Conservation (phyloP, 345 rosid species). For the Hibiscus mutabilis region DNA sequence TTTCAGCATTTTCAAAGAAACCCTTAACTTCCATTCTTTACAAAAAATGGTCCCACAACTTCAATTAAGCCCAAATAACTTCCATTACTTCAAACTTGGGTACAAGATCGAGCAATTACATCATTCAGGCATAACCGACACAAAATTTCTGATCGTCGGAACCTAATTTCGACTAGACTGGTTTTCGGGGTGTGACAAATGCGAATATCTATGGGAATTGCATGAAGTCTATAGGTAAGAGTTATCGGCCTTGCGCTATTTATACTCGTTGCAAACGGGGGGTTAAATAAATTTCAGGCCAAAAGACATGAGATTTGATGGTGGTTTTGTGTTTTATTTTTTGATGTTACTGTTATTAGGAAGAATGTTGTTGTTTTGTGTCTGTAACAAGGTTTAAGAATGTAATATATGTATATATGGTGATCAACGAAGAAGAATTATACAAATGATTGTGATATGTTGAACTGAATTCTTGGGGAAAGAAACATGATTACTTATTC, state of each 20-base stretch:
- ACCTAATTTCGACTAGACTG: too few relatives aligned
- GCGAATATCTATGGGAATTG: slow-evolving; percentile 1
- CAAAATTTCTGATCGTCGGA: too few relatives aligned
- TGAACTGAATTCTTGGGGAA: too few relatives aligned
- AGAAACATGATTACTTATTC: too few relatives aligned
- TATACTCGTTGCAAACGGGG: slow-evolving; percentile 11
- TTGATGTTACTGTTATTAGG: background rate
- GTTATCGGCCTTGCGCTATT: background rate
- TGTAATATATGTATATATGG: background rate
- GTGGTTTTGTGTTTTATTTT: background rate
- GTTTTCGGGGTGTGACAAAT: too few relatives aligned
- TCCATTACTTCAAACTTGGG: too few relatives aligned
- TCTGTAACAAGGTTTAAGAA: background rate
- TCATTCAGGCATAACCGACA: too few relatives aligned
- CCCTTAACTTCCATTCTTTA: too few relatives aligned
- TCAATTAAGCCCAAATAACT: too few relatives aligned
- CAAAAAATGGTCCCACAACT: too few relatives aligned
- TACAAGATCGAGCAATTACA: too few relatives aligned
- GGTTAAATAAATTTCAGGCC: background rate
- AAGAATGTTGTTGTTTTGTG: background rate
- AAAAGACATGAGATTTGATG: background rate
- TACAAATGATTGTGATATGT: background rate
- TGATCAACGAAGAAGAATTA: background rate
- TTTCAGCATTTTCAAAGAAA: too few relatives aligned
- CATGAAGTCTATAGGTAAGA: background rate